Evolutionary conservation across 2,329 filamentous ascomycete species (phyloP).

Genomic region (Hypoxylon sp.): DNA sequence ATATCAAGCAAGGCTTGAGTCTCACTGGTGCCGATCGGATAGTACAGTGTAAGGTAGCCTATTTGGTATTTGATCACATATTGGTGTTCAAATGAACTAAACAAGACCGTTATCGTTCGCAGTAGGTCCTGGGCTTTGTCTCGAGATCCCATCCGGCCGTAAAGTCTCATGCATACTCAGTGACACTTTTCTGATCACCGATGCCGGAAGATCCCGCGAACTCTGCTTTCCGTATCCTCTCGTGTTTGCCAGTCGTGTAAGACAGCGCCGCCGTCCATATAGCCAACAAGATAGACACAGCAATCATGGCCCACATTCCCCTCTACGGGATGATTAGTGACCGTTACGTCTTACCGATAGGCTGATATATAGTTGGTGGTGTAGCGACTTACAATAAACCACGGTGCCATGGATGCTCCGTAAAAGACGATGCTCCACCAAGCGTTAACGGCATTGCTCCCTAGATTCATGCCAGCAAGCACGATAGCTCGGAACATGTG

Average conservation of each 20-base stretch:
- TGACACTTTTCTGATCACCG: constrained; percentile 22
- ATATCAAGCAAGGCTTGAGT: background rate
- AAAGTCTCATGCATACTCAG: constrained; percentile 29
- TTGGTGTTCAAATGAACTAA: background rate
- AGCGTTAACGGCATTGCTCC: constrained; percentile 77
- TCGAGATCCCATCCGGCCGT: background rate
- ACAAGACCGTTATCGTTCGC: background rate
- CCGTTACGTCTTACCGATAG: background rate
- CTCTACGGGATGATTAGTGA: constrained; percentile 56
- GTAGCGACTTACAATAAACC: constrained; percentile 69
- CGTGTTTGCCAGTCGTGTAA: constrained; percentile 60
- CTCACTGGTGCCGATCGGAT: background rate
- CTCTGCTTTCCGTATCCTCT: constrained; percentile 51
- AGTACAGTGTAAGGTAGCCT: background rate
- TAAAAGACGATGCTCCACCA: constrained; percentile 84
- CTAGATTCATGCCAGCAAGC: constrained; percentile 80
- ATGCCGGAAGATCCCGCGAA: constrained; percentile 22
- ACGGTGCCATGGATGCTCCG: constrained; percentile 75
- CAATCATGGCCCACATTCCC: constrained; percentile 84
- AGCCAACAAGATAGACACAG: constrained; percentile 69
- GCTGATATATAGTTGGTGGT: background rate
- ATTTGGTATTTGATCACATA: background rate
- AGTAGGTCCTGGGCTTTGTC: background rate
- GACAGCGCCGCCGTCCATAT: constrained; percentile 72
- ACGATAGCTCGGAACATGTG: constrained; percentile 75